These are phyloP conservation scores for Ricinus communis DNA, from an alignment of 345 rosid genomes.

Conservation along the genomic window DNA sequence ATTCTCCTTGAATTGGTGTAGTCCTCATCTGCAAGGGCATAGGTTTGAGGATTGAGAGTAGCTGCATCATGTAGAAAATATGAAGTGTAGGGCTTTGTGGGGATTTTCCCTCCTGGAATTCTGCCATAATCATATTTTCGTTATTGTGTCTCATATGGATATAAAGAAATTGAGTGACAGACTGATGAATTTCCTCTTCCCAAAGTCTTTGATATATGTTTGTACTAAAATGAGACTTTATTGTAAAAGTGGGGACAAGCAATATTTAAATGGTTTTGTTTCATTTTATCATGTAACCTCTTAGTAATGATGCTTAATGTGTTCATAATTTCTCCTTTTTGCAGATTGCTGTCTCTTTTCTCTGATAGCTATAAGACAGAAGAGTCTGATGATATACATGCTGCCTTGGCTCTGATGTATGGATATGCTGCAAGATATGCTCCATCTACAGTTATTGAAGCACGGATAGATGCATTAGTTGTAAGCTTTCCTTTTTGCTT, in stretches of 20 bases:
- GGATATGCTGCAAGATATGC: slow-evolving; percentile 99
- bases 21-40: not conserved
- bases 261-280: not conserved
- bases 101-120: not conserved
- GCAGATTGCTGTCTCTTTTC: slow-evolving; percentile 82
- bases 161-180: not conserved
- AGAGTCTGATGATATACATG: slow-evolving; percentile 96
- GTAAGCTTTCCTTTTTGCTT: slow-evolving; percentile 49
- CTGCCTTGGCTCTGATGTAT: slow-evolving; percentile 98
- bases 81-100: not conserved
- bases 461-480: slow-evolving; percentile 94
- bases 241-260: not conserved
- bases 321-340: slow-evolving; percentile 25
- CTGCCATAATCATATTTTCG: not conserved
- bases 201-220: not conserved
- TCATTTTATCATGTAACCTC: slow-evolving; percentile 9
- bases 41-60: not conserved
- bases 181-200: not conserved
- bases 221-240: not conserved
- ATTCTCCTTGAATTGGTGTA: not conserved
- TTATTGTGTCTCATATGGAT: not conserved
- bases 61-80: not conserved
- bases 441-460: slow-evolving; percentile 92
- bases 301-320: slow-evolving; percentile 14
- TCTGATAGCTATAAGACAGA: slow-evolving; percentile 69